These are phyloP conservation scores for Candida gigantensis DNA, from an alignment of 1,139 yeast genomes.

Conservation along the genomic window DNA sequence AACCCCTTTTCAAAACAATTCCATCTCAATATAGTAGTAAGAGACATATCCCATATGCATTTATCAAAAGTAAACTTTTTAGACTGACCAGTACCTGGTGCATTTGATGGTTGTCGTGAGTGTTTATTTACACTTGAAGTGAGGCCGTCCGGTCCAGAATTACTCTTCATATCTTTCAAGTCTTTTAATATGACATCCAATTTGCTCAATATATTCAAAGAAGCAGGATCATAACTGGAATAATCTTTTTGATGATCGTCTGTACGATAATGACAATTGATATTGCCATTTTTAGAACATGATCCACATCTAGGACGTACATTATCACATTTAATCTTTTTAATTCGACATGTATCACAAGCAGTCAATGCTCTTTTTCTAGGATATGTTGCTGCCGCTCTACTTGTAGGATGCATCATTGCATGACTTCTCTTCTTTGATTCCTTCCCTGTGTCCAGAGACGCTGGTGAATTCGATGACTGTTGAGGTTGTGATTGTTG, in stretches of 20 bases:
- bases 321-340: constrained; percentile 55
- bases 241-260: constrained; percentile 30
- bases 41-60: constrained; percentile 44
- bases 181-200: constrained; percentile 34
- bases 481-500: constrained; percentile 8
- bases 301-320: constrained; percentile 51
- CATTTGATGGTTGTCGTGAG: not conserved
- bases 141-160: no score
- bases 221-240: constrained; percentile 27
- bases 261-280: constrained; percentile 33
- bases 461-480: constrained; percentile 4
- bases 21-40: constrained; percentile 42
- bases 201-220: constrained; percentile 27
- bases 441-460: constrained; percentile 6
- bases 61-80: constrained; percentile 16
- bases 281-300: constrained; percentile 39
- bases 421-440: constrained; percentile 14
- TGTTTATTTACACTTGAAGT: no score
- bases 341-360: constrained; percentile 48
- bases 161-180: constrained; percentile 21
- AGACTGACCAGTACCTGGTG: not conserved
- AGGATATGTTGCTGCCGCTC: constrained; percentile 20
- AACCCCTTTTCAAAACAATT: constrained; percentile 22
- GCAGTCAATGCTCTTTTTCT: constrained; percentile 48
- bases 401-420: constrained; percentile 8